These are phyloP conservation scores for Phytophthora capsici DNA, from an alignment of 352 stramenopile genomes.

Conservation along the genomic window DNA sequence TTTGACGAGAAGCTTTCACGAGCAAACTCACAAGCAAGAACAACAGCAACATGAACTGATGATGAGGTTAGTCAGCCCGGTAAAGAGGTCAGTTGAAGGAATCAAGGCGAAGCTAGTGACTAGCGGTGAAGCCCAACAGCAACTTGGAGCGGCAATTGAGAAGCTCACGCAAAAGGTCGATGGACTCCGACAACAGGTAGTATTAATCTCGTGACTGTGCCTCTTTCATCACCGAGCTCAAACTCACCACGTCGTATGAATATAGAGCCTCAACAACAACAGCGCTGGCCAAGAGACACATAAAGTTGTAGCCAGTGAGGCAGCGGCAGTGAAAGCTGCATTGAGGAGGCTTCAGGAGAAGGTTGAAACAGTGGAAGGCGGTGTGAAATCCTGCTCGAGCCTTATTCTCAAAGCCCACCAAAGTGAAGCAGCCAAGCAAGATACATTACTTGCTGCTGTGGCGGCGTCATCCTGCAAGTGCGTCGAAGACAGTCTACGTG, in stretches of 20 bases:
- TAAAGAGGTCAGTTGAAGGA: constrained; percentile 32
- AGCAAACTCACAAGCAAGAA: constrained; percentile 25
- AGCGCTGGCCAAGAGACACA: constrained; percentile 16
- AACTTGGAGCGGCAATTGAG: constrained; percentile 9
- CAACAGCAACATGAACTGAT: constrained; percentile 31
- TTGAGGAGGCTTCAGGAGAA: constrained; percentile 26
- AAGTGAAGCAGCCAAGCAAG: constrained; percentile 21
- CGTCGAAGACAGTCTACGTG: neutral
- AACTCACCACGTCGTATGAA: constrained; percentile 16
- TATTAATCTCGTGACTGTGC: neutral
- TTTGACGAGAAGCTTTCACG: constrained; percentile 13
- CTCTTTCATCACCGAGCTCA: neutral
- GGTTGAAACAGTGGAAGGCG: constrained; percentile 28
- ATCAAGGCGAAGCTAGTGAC: constrained; percentile 18
- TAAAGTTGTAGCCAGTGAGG: constrained; percentile 17
- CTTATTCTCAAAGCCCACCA: constrained; percentile 19
- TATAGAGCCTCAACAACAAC: constrained; percentile 27
- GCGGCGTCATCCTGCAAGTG: constrained; percentile 31
- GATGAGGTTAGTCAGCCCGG: constrained; percentile 16
- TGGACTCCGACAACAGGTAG: constrained; percentile 40
- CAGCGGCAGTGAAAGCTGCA: constrained; percentile 24
- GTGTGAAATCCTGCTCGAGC: constrained; percentile 31
- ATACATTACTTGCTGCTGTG: constrained; percentile 28
- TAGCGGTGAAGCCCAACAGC: constrained; percentile 8
- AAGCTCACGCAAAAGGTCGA: constrained; percentile 25